A percentile compares a stretch with the other conserved stretches of the same genome.
phyloP scores from a whole-genome alignment of 305 asterid species.

The Fraxinus greggii region DNA sequence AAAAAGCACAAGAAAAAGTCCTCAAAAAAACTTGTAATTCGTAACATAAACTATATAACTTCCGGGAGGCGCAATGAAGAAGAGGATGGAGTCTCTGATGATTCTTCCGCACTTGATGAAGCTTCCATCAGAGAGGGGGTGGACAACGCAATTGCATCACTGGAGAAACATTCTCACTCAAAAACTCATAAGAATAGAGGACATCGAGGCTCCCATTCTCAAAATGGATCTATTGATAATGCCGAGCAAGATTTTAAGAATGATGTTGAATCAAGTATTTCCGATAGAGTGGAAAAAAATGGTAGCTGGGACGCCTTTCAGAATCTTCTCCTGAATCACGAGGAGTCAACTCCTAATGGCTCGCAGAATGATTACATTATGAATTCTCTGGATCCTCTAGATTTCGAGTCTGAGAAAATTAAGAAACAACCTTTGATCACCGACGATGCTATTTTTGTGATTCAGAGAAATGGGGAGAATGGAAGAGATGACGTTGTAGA shows the following conservation, averaged over 20 bases:
- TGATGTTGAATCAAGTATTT: constrained; percentile 26
- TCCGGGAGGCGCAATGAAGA: constrained; percentile 58
- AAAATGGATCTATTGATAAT: constrained; percentile 35
- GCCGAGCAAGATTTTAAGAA: constrained; percentile 28
- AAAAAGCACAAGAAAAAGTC: constrained; percentile 62
- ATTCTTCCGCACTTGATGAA: constrained; percentile 51
- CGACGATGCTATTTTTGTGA: constrained; percentile 55
- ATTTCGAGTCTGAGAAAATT: constrained; percentile 43
- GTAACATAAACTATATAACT: constrained; percentile 80
- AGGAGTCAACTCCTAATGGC: constrained; percentile 37
- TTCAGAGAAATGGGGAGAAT: constrained; percentile 37
- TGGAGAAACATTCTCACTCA: constrained; percentile 43
- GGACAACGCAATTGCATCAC: constrained; percentile 55
- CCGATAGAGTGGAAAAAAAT: constrained; percentile 38
- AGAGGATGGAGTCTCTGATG: constrained; percentile 44
- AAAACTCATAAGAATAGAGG: constrained; percentile 38
- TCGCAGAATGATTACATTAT: constrained; percentile 23
- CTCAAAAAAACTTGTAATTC: constrained; percentile 78
- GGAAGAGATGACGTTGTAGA: constrained; percentile 29
- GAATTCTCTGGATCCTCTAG: constrained; percentile 40
- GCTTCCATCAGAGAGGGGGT: constrained; percentile 62
- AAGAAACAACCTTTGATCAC: constrained; percentile 31
- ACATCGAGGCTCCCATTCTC: constrained; percentile 25
- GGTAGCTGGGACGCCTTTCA: constrained; percentile 73
- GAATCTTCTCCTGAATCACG: constrained; percentile 59